Conservation (phyloP, 345 rosid species). For the Aquilaria sinensis region DNA sequence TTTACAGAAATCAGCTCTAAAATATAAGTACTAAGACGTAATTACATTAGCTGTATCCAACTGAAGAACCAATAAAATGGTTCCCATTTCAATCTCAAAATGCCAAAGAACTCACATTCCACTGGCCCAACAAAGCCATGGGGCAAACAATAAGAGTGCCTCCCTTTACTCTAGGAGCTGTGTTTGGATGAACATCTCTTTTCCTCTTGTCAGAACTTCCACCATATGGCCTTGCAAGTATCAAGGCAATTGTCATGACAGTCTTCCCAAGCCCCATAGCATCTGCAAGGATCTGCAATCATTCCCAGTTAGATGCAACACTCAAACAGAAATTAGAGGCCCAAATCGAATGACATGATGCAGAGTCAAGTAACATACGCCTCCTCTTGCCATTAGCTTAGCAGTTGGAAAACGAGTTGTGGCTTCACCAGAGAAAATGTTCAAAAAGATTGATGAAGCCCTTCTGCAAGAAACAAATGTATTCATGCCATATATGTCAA, state of each 20-base stretch:
- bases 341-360: neutral
- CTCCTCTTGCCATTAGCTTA: conserved; percentile 65
- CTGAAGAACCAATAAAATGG: neutral
- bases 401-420: conserved; percentile 59
- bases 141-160: conserved; percentile 72
- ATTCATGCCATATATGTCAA: neutral
- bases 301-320: neutral
- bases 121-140: conserved; percentile 67
- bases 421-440: conserved; percentile 67
- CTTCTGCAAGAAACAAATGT: conserved; percentile 29
- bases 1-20: neutral
- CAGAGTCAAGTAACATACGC: conserved; percentile 34
- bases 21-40: neutral
- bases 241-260: conserved; percentile 67
- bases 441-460: conserved; percentile 55
- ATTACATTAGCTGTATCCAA: neutral
- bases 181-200: conserved; percentile 12
- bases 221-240: conserved; percentile 51
- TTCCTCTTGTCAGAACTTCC: conserved; percentile 27
- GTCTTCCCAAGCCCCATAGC: conserved; percentile 86
- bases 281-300: conserved; percentile 56
- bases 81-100: neutral
- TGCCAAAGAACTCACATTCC: conserved; percentile 47
- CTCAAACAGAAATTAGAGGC: neutral
- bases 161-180: conserved; percentile 33